Evolutionary conservation across 1,139 yeast species (phyloP).

Genomic region (Geotrichum klebahnii): DNA sequence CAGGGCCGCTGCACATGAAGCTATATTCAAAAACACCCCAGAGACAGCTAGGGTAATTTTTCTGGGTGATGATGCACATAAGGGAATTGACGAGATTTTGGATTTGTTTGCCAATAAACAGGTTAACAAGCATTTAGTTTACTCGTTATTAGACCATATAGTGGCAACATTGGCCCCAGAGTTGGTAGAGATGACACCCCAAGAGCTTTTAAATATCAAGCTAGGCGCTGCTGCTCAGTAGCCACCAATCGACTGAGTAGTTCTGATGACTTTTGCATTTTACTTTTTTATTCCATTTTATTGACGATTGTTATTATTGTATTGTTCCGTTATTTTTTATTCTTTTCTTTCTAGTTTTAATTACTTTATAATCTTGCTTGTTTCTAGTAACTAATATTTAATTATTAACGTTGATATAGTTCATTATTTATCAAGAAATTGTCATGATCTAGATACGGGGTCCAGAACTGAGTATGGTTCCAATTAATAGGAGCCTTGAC

Average conservation of each 20-base stretch:
- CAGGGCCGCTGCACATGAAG: constrained; percentile 24
- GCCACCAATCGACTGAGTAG: not conserved
- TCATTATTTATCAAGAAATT: constrained; percentile 1
- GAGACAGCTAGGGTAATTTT: constrained; percentile 26
- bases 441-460: constrained; percentile 2
- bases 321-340: too few species aligned
- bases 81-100: constrained; percentile 38
- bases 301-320: too few species aligned
- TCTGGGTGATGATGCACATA: constrained; percentile 30
- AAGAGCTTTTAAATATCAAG: constrained; percentile 28
- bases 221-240: not conserved
- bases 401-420: not conserved
- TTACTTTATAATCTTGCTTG: not conserved
- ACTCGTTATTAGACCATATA: constrained; percentile 42
- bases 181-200: constrained; percentile 41
- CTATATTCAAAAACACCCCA: constrained; percentile 26
- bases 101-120: constrained; percentile 39
- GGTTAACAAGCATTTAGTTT: constrained; percentile 44
- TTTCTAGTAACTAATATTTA: not conserved
- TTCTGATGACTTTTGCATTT: not conserved
- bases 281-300: not conserved
- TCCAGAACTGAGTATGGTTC: constrained; percentile 12
- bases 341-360: not conserved
- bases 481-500: constrained; percentile 16
- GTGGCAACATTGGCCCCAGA: constrained; percentile 44